Percentiles rank a stretch among this genome's conserved stretches.
phyloP scores from a whole-genome alignment of 371 early-diverging fungal genomes.

The Haplosporangium sp. region DNA sequence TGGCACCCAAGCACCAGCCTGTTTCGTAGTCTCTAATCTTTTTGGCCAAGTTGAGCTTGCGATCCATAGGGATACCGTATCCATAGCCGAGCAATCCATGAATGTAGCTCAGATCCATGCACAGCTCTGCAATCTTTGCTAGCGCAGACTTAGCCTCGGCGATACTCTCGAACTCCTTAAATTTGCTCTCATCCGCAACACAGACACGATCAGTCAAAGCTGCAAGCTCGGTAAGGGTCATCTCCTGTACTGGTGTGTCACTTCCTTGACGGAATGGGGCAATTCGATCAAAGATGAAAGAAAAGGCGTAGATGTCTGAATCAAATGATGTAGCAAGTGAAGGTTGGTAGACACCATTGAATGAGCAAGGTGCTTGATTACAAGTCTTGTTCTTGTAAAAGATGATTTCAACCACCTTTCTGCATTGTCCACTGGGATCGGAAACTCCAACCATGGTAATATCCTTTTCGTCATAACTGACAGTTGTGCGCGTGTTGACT shows the following conservation, averaged over 20 bases:
- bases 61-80: constrained; percentile 82
- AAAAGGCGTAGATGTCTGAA: constrained; percentile 91
- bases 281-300: constrained; percentile 93
- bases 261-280: constrained; percentile 77
- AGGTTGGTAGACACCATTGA: constrained; percentile 94
- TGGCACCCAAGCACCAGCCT: constrained; percentile 96
- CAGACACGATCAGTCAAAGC: constrained; percentile 77
- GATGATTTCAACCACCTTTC: constrained; percentile 64
- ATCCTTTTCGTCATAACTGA: background rate
- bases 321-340: constrained; percentile 75
- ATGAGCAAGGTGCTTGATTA: constrained; percentile 78
- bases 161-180: constrained; percentile 40
- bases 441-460: constrained; percentile 67
- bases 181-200: constrained; percentile 61
- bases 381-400: constrained; percentile 75
- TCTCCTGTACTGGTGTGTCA: constrained; percentile 57
- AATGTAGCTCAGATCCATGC: constrained; percentile 90
- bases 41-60: constrained; percentile 84
- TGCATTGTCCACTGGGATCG: constrained; percentile 67
- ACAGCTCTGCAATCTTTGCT: constrained; percentile 74
- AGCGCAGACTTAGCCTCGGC: constrained; percentile 60
- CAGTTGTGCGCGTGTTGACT: constrained; percentile 52
- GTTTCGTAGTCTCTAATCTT: constrained; percentile 94
- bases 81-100: constrained; percentile 84
- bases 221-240: constrained; percentile 74